Evolutionary conservation across 106 monocot species (phyloP).

Genomic region (Posidonia australis): DNA sequence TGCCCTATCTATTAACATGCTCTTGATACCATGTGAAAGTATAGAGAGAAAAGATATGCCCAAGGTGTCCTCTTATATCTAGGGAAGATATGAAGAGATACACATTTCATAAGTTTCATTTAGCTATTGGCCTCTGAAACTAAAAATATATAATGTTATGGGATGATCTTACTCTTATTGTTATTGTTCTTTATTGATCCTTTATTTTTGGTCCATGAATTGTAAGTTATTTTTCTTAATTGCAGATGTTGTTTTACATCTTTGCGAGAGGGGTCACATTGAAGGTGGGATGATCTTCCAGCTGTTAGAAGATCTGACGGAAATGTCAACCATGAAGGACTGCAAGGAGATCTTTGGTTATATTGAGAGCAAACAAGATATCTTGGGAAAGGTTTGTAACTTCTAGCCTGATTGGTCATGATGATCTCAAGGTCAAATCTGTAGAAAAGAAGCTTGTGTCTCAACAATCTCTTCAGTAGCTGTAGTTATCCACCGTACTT

Average conservation of each 20-base stretch:
- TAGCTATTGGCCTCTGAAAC: no score
- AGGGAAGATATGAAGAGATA: no score
- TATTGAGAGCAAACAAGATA: constrained; percentile 93
- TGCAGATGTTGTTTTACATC: constrained; percentile 81
- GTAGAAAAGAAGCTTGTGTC: no score
- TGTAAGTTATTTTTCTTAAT: background rate
- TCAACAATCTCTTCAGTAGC: background rate
- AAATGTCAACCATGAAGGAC: constrained; percentile 99
- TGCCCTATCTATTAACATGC: no score
- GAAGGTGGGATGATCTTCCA: constrained; percentile 99
- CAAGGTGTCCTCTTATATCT: no score
- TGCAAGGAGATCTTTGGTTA: constrained; percentile 98
- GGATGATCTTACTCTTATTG: background rate
- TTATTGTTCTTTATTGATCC: background rate
- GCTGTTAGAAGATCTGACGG: constrained; percentile 92
- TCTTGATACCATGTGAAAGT: no score
- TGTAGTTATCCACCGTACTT: background rate
- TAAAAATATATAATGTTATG: no score
- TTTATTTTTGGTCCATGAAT: constrained; percentile 1
- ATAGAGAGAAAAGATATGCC: no score
- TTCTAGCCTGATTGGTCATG: background rate
- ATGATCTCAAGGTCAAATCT: background rate
- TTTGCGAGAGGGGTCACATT: constrained; percentile 91
- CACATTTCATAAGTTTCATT: no score
- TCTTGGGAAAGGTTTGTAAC: constrained; percentile 77